phyloP scores from a whole-genome alignment of 805 yeast genomes.

The Monosporozyma siamensis region DNA sequence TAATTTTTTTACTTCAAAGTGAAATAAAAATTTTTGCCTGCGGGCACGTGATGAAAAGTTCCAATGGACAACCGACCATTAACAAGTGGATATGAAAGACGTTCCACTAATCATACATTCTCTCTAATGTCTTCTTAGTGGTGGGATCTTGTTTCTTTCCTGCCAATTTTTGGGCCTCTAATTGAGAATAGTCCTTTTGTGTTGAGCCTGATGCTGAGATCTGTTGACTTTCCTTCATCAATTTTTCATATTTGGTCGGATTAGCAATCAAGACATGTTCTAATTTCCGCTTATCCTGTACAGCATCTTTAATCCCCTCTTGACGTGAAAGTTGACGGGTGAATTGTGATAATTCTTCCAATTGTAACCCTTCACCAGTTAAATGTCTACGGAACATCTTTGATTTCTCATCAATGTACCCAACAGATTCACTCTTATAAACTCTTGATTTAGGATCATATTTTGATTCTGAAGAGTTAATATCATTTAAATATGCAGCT shows the following conservation, averaged over 20 bases:
- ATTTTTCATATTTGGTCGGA: slow-evolving; percentile 28
- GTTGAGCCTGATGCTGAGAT: neutral
- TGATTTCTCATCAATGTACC: slow-evolving; percentile 31
- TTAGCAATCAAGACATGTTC: slow-evolving; percentile 29
- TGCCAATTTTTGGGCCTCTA: slow-evolving; percentile 12
- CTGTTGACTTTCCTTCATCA: slow-evolving; percentile 10
- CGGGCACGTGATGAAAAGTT: neutral
- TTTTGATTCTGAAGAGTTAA: slow-evolving; percentile 36
- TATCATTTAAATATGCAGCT: slow-evolving; percentile 55
- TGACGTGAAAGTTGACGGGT: slow-evolving; percentile 38
- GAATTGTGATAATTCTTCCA: slow-evolving; percentile 39
- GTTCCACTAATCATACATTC: slow-evolving; percentile 19
- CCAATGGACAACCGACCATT: neutral
- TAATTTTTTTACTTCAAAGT: neutral
- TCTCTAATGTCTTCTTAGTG: slow-evolving; percentile 12
- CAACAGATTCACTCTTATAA: slow-evolving; percentile 28
- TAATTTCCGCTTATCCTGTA: slow-evolving; percentile 18
- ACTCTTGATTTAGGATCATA: slow-evolving; percentile 48
- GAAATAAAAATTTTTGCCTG: too few species aligned
- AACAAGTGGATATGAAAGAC: too few species aligned
- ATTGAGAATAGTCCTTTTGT: neutral
- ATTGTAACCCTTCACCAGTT: slow-evolving; percentile 49
- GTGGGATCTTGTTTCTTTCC: slow-evolving; percentile 20
- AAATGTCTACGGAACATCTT: slow-evolving; percentile 45
- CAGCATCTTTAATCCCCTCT: slow-evolving; percentile 22